Base-by-base conservation (phyloP, 2,329 filamentous ascomycete species). In the Gaeumannomyces tritici region DNA sequence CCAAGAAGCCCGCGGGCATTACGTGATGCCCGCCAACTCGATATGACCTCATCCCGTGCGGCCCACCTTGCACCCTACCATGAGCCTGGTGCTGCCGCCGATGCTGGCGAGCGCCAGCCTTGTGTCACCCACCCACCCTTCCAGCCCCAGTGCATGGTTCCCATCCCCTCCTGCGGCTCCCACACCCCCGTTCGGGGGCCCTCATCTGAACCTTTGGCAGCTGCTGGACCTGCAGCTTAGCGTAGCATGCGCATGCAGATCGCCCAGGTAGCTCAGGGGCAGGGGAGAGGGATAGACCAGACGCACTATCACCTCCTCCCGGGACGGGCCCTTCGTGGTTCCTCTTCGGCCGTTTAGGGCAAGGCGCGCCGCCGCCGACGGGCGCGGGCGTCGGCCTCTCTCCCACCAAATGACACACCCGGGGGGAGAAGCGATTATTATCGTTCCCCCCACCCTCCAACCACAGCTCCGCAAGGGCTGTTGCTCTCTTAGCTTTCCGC, bases 381-480 rank as follows among this genome's bases (percentile, higher is more conserved):
- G 42, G 21, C 8, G 42, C 42, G 42, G 42, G 31, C 31, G n/a
- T n/a, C 2, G 31, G 9, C 31, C 42, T 18, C 8, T n/a, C 42
- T 6, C 11, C 42, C 42, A 51, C 5, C 21, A 51, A 51, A 51
- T 51, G 42, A 24, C 55, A 28, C 55, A 6, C 55, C n/a, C 55
- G 24, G 4, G n/a, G n/a, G n/a, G n/a, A n/a, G n/a, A n/a, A n/a
- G 18, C 26, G 24, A 21, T 5, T 24, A 27, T 21, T 29, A 29
- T 56, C 55, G 24, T 29, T 33, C 29, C 26, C 29, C 26, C 29
- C 56, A 18, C 56, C 28, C 26, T 29, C 56, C 56, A 58, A 21
- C 29, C 62, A 65, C 67, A 67, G 67, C 66, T 69, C 55, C 66
- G 64, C 66, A 69, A 65, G 66, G 67, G 31, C 31, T 57, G n/a